Percentiles rank a stretch among this genome's conserved stretches.
Evolutionary conservation across 768 basidiomycete genomes (phyloP).

Genomic region (Leccinum pellstonianum): DNA sequence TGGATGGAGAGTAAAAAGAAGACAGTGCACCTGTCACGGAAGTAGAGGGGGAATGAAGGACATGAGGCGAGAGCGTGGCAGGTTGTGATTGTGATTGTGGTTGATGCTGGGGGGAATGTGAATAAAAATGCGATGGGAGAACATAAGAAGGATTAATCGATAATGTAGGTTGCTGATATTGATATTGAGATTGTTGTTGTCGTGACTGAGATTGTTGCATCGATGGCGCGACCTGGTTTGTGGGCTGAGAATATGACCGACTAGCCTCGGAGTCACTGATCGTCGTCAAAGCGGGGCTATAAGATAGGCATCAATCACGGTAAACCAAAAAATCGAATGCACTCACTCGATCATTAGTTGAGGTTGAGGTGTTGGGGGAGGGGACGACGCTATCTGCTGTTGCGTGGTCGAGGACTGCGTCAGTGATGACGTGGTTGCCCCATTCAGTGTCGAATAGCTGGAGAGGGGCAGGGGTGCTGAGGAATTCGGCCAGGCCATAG

Average conservation of each 20-base stretch:
- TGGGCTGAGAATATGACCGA: constrained; percentile 45
- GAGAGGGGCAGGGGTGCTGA: constrained; percentile 57
- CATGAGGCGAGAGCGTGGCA: constrained; percentile 68
- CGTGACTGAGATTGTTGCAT: constrained; percentile 36
- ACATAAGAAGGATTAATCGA: constrained; percentile 44
- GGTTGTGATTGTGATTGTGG: constrained; percentile 41
- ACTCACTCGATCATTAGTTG: constrained; percentile 72
- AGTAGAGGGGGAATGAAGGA: constrained; percentile 56
- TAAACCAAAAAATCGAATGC: constrained; percentile 2
- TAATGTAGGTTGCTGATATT: constrained; percentile 40
- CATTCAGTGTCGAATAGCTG: constrained; percentile 74
- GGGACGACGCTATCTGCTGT: constrained; percentile 33
- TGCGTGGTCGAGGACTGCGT: constrained; percentile 30
- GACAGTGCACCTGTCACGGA: constrained; percentile 34
- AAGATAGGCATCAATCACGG: constrained; percentile 15
- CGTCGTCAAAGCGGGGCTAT: constrained; percentile 60
- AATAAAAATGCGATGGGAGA: constrained; percentile 39
- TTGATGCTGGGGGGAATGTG: constrained; percentile 31
- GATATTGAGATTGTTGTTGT: constrained; percentile 38
- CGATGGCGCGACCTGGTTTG: constrained; percentile 39
- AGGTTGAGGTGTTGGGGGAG: constrained; percentile 24
- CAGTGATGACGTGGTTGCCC: constrained; percentile 56
- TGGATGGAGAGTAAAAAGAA: constrained; percentile 39
- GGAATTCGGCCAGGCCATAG: constrained; percentile 44
- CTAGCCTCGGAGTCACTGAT: constrained; percentile 50